Percentiles rank a stretch among this genome's conserved stretches.
These are phyloP conservation scores for Musa beccarii DNA, from an alignment of 176 grass and related monocot genomes.

Conservation along the genomic window DNA sequence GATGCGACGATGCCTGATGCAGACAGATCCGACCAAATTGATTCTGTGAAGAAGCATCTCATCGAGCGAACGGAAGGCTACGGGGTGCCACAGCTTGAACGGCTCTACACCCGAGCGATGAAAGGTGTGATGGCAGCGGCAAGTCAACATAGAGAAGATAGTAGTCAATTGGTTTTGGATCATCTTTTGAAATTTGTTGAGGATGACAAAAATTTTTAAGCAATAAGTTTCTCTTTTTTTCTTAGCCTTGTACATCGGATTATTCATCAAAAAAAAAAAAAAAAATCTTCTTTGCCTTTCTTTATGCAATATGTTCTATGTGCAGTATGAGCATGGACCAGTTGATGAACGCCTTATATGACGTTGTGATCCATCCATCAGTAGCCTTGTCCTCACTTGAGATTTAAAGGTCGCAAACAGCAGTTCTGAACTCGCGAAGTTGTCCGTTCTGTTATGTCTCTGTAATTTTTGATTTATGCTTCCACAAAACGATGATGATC, in stretches of 20 bases:
- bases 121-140: conserved; percentile 43
- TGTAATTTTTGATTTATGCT: too few relatives aligned
- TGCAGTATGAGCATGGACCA: too few relatives aligned
- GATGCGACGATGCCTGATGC: conserved; percentile 13
- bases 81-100: conserved; percentile 77
- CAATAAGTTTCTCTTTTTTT: conserved; percentile 45
- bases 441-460: too few relatives aligned
- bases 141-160: conserved; percentile 49
- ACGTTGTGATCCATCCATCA: too few relatives aligned
- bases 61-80: conserved; percentile 52
- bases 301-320: too few relatives aligned
- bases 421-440: too few relatives aligned
- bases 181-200: conserved; percentile 88
- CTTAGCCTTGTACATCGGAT: conserved; percentile 16
- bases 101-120: conserved; percentile 63
- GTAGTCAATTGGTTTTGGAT: conserved; percentile 56
- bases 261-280: not conserved
- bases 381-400: too few relatives aligned
- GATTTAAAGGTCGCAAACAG: too few relatives aligned
- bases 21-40: conserved; percentile 37
- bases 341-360: too few relatives aligned
- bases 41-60: conserved; percentile 42
- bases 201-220: conserved; percentile 74
- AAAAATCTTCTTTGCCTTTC: too few relatives aligned
- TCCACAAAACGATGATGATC: too few relatives aligned